Evolutionary conservation across 306 rosid species (phyloP), one percentile per base, ranked within the genome.

Genomic region (Cicer cuneatum): DNA sequence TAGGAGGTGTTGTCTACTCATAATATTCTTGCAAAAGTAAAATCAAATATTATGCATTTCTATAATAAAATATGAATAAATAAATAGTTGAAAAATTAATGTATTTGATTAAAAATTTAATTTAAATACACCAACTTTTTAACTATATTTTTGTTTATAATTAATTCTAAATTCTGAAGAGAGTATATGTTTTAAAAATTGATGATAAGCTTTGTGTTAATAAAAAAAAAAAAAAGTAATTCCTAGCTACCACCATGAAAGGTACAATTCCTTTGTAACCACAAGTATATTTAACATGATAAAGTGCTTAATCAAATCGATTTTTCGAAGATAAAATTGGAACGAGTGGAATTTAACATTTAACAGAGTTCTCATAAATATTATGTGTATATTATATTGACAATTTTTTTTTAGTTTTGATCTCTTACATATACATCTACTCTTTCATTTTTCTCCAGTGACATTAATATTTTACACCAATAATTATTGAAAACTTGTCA

Each of bases 301-400:
- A 77, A 63, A 78, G 83, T 81, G 87, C 83, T 81, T 74, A 49
- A 66, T 82, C 87, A 83, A 73, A 81, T 79, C 79, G 60, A 78
- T 72, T 73, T 70, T 80, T 72, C 56, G 48, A 82, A 82, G 86
- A 78, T 88, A 84, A 80, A 85, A 79, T 80, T 75, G 79, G 79
- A 69, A 71, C 77, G 84, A 77, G 88, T 88, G 90, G 78, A 58
- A 53, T 67, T 72, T 84, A 74, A 67, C 80, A 66, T 84, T 78
- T 86, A 80, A 71, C 61, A 48, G 66, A 33, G 49, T 66, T 51
- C 66, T 82, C 83, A 72, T 48, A n/a, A 2, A 60, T 80, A 71
- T 13, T 54, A 60, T 64, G 51, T 65, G 33, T 64, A 13, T n/a
- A 35, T 7, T 69, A 5, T 51, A 24, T 24, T 24, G 33, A 48